phyloP scores from a whole-genome alignment of 345 rosid species.

The Erysimum cheiranthoides region DNA sequence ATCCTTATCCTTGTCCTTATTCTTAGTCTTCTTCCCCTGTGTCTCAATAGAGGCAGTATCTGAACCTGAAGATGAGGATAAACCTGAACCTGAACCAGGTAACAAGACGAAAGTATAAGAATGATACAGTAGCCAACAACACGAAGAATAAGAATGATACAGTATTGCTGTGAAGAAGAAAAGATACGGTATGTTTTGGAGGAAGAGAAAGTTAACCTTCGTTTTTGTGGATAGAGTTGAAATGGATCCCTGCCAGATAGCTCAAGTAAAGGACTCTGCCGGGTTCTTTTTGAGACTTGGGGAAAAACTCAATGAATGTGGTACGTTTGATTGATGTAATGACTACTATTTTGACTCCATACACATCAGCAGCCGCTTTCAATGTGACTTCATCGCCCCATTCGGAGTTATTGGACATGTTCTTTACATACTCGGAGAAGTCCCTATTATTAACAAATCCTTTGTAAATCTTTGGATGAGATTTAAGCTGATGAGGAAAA shows the following conservation, averaged over 20 bases:
- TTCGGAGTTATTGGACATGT: slow-evolving; percentile 1
- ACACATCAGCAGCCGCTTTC: slow-evolving; percentile 13
- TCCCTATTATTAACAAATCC: not conserved
- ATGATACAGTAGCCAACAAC: not conserved
- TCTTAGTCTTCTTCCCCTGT: too few species aligned
- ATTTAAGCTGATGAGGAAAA: slow-evolving; percentile 4
- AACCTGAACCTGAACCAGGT: not conserved
- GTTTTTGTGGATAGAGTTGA: slow-evolving; percentile 13
- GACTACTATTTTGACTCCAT: slow-evolving; percentile 7
- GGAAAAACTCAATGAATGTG: not conserved
- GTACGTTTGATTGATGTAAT: not conserved
- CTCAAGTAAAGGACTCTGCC: not conserved
- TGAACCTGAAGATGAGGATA: not conserved
- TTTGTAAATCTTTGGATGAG: not conserved
- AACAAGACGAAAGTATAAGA: not conserved
- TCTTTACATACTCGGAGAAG: not conserved
- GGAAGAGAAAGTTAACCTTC: not conserved
- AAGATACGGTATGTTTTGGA: not conserved
- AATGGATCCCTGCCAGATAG: slow-evolving; percentile 17
- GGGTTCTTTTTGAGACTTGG: slow-evolving; percentile 17
- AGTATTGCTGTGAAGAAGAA: not conserved
- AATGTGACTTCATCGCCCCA: slow-evolving; percentile 10
- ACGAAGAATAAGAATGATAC: not conserved
- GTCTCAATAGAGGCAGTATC: not conserved
- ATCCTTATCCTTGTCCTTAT: not conserved